These are phyloP conservation scores for Bocquillonia castaneifolia DNA, from an alignment of 441 rosid species.

Conservation along the genomic window DNA sequence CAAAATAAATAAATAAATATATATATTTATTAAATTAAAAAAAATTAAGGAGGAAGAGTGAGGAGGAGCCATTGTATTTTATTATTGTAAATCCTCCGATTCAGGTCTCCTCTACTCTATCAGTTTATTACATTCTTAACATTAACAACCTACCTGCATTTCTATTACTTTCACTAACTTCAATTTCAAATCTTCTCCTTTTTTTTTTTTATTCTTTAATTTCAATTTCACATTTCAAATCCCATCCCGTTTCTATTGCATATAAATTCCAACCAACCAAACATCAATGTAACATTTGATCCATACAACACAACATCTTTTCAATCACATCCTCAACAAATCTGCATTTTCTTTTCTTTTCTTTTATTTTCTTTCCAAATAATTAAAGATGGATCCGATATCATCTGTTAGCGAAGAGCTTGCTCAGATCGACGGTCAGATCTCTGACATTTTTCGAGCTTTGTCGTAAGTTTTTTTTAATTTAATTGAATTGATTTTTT, in stretches of 20 bases:
- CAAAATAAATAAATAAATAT: neutral
- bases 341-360: neutral
- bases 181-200: no score
- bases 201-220: no score
- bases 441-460: slow-evolving; percentile 77
- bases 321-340: neutral
- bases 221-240: no score
- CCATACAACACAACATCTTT: neutral
- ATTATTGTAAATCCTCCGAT: slow-evolving; percentile 9
- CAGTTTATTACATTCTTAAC: no score
- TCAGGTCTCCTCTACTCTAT: slow-evolving; percentile 2
- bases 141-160: no score
- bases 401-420: slow-evolving; percentile 73
- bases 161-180: no score
- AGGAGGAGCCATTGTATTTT: no score
- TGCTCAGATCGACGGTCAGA: slow-evolving; percentile 77
- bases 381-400: slow-evolving; percentile 49
- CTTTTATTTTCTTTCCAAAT: neutral
- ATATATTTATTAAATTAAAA: no score
- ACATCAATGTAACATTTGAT: neutral
- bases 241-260: neutral
- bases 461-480: slow-evolving; percentile 51
- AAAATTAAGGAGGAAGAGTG: no score
- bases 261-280: no score
- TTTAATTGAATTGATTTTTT: neutral